Evolutionary conservation across 805 yeast species (phyloP).

Genomic region (Henningerozyma blattae): DNA sequence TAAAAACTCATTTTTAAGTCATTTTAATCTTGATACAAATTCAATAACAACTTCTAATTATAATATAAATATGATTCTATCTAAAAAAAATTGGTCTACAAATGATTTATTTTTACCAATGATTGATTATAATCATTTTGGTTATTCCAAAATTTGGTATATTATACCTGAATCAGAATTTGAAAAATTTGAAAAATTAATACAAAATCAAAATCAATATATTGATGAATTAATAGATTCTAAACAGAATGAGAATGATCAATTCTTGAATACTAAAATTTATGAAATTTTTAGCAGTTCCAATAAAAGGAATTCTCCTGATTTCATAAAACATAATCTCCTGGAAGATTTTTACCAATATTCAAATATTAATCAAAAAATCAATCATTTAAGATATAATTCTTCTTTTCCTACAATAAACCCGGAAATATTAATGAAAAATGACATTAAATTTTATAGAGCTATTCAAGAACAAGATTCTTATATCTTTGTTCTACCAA

Average conservation of each 20-base stretch:
- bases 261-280: not conserved
- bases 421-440: slow-evolving; percentile 34
- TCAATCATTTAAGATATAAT: too few relatives aligned
- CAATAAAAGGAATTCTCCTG: slow-evolving; percentile 3
- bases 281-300: not conserved
- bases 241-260: too few relatives aligned
- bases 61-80: slow-evolving; percentile 40
- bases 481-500: slow-evolving; percentile 44
- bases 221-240: slow-evolving; percentile 34
- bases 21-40: slow-evolving; percentile 31
- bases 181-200: slow-evolving; percentile 34
- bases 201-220: slow-evolving; percentile 9
- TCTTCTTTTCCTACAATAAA: slow-evolving; percentile 26
- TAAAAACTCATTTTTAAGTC: slow-evolving; percentile 38
- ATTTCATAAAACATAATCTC: too few relatives aligned
- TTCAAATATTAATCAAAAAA: slow-evolving; percentile 5
- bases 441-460: slow-evolving; percentile 37
- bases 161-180: slow-evolving; percentile 47
- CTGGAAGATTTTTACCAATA: slow-evolving; percentile 5
- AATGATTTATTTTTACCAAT: slow-evolving; percentile 51
- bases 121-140: slow-evolving; percentile 42
- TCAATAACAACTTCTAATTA: slow-evolving; percentile 32
- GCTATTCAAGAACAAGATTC: slow-evolving; percentile 54
- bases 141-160: slow-evolving; percentile 48
- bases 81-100: slow-evolving; percentile 43